Evolutionary conservation across 176 grass and related monocot genomes (phyloP).

Genomic region (Cymbopogon citratus): DNA sequence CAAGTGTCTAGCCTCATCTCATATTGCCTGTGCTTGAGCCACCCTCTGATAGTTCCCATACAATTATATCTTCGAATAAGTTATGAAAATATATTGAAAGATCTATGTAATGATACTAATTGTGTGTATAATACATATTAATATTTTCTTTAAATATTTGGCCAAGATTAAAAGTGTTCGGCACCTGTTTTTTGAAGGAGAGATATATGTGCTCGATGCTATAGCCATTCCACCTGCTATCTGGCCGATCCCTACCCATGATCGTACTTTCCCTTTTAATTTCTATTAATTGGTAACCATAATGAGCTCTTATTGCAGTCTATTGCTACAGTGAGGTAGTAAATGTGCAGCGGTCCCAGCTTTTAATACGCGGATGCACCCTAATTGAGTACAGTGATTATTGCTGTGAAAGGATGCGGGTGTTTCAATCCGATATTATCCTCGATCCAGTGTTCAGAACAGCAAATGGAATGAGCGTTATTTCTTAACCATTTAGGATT

Average conservation of each 20-base stretch:
- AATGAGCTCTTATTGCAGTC: not conserved
- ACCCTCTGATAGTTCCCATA: too few species aligned
- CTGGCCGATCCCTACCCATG: not conserved
- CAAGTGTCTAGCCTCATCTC: too few species aligned
- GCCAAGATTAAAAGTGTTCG: too few species aligned
- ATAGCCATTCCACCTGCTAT: too few species aligned
- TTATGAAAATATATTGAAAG: too few species aligned
- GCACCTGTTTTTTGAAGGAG: too few species aligned
- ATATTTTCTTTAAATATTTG: too few species aligned
- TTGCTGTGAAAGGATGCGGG: constrained; percentile 25
- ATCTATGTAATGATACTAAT: too few species aligned
- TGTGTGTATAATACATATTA: too few species aligned
- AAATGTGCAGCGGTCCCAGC: constrained; percentile 5
- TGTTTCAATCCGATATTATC: not conserved
- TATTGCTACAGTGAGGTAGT: constrained; percentile 1
- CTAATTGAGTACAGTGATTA: not conserved
- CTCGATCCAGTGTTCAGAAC: not conserved
- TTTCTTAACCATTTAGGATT: not conserved
- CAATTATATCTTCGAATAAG: too few species aligned
- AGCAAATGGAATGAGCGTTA: not conserved
- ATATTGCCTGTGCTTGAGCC: too few species aligned
- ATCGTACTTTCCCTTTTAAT: constrained; percentile 24
- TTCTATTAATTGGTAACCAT: constrained; percentile 11
- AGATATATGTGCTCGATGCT: too few species aligned
- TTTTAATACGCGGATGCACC: constrained; percentile 22